These are phyloP conservation scores for Apiospora koreana DNA, from an alignment of 2,329 filamentous ascomycete genomes.

Conservation along the genomic window DNA sequence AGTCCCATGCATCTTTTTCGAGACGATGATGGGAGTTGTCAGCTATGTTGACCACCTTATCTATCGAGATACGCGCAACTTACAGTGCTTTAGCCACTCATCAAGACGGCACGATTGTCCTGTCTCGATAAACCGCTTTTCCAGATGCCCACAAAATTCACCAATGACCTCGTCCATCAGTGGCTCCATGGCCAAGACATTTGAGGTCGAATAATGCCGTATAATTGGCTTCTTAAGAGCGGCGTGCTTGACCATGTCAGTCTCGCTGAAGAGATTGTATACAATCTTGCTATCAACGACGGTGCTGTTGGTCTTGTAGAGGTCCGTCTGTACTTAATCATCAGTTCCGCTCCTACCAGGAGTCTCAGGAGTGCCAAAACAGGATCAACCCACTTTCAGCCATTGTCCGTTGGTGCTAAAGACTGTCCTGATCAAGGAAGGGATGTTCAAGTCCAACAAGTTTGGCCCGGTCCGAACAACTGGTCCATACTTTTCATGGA, in stretches of 20 bases:
- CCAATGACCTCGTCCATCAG: conserved; percentile 29
- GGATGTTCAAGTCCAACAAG: conserved; percentile 27
- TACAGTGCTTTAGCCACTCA: not conserved
- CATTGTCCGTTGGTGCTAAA: conserved; percentile 35
- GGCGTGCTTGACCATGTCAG: conserved; percentile 24
- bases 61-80: not conserved
- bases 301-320: conserved; percentile 29
- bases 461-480: conserved; percentile 39
- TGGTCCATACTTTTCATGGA: conserved; percentile 40
- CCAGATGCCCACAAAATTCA: conserved; percentile 27
- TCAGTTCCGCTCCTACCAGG: not conserved
- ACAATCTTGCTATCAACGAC: conserved; percentile 30
- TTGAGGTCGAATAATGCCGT: conserved; percentile 26
- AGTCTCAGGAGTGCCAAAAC: not conserved
- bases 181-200: conserved; percentile 26
- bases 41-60: not conserved
- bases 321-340: conserved; percentile 27
- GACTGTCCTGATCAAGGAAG: conserved; percentile 32
- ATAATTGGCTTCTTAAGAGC: conserved; percentile 28
- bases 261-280: conserved; percentile 34
- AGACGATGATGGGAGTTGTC: not conserved
- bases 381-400: conserved; percentile 25
- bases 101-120: not conserved
- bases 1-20: conserved; percentile 38
- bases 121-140: conserved; percentile 24